Conservation (phyloP, 129 eudicot species). For the Centaurea solstitialis region DNA sequence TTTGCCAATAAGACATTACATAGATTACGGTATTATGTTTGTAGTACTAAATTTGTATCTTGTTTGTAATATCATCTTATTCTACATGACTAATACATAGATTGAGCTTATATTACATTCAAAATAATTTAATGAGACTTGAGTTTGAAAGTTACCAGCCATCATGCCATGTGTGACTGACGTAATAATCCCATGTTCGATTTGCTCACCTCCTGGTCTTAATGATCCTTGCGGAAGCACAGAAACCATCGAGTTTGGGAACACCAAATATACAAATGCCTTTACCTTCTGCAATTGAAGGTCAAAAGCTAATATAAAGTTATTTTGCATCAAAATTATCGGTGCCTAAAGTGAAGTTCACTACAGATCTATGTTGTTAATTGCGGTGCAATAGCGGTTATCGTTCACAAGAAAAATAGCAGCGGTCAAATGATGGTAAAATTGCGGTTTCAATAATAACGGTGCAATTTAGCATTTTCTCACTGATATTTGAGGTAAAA, state of each 20-base stretch:
- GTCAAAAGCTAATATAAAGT: neutral
- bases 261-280: slow-evolving; percentile 73
- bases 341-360: neutral
- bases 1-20: slow-evolving; percentile 1
- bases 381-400: too few relatives aligned
- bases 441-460: too few relatives aligned
- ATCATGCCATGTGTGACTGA: slow-evolving; percentile 83
- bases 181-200: slow-evolving; percentile 72
- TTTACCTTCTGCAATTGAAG: slow-evolving; percentile 59
- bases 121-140: too few relatives aligned
- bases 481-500: too few relatives aligned
- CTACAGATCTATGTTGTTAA: neutral
- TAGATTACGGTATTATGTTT: neutral
- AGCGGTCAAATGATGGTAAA: too few relatives aligned
- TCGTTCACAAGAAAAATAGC: too few relatives aligned
- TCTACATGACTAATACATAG: neutral
- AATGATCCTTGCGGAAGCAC: slow-evolving; percentile 51
- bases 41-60: neutral
- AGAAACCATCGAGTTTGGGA: slow-evolving; percentile 60
- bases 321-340: neutral
- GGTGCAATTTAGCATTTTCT: too few relatives aligned
- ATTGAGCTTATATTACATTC: neutral
- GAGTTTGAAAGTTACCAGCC: slow-evolving; percentile 50
- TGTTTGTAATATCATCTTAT: neutral
- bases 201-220: slow-evolving; percentile 37